A percentile compares a stretch with the other conserved stretches of the same genome.
Conservation (phyloP, 108 stramenopile species). For the Cyclotella kingstonii region DNA sequence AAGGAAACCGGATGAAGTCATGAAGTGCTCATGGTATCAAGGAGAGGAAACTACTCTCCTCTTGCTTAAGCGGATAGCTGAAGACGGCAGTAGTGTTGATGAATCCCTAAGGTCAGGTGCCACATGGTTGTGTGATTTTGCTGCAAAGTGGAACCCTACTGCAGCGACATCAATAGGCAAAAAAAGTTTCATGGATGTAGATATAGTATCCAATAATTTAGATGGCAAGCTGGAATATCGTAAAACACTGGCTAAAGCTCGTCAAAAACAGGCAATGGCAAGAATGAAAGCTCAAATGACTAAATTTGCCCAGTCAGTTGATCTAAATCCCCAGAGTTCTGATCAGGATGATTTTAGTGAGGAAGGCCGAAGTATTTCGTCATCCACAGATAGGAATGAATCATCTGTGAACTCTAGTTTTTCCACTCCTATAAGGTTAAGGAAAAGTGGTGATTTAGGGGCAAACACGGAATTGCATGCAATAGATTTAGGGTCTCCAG, state of each 20-base stretch:
- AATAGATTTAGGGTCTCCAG: constrained; percentile 17
- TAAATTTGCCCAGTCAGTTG: constrained; percentile 63
- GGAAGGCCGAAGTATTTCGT: constrained; percentile 7
- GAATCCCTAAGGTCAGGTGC: constrained; percentile 67
- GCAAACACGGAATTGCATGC: constrained; percentile 10
- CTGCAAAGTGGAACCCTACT: constrained; percentile 50
- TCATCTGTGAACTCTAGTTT: constrained; percentile 3
- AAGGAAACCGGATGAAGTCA: constrained; percentile 46
- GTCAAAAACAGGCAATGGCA: constrained; percentile 54
- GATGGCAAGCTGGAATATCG: constrained; percentile 51
- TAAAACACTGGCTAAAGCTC: constrained; percentile 59
- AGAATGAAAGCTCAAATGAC: constrained; percentile 75
- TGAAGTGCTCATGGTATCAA: constrained; percentile 61
- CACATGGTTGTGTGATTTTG: constrained; percentile 76
- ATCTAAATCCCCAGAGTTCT: constrained; percentile 4
- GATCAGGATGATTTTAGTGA: constrained; percentile 50
- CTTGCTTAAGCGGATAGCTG: constrained; percentile 59
- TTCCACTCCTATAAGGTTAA: constrained; percentile 32
- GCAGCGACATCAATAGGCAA: constrained; percentile 48
- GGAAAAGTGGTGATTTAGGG: constrained; percentile 9
- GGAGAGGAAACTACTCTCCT: constrained; percentile 62
- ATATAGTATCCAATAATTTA: neutral
- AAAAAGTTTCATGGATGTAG: neutral
- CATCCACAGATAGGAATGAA: constrained; percentile 39
- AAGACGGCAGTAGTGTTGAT: constrained; percentile 59